A percentile compares a stretch with the other conserved stretches of the same genome.
These are phyloP conservation scores for Beauveria sp. DNA, from an alignment of 2,329 filamentous ascomycete species.

Conservation along the genomic window DNA sequence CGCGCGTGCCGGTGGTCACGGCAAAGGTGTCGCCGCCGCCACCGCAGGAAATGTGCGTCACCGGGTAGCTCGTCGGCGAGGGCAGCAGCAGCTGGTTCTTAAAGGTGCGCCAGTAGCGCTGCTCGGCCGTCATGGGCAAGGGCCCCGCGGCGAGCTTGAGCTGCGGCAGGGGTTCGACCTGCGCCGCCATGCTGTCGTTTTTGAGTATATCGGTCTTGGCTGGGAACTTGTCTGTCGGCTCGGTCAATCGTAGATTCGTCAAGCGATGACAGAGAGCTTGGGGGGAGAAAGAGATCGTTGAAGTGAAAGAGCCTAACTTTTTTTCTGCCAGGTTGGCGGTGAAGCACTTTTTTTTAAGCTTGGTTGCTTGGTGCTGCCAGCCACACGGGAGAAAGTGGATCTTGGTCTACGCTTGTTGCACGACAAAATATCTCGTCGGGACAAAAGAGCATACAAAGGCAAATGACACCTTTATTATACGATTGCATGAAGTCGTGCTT, in stretches of 20 bases:
- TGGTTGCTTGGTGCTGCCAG: neutral
- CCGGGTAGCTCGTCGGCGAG: conserved; percentile 79
- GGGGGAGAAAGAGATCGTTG: neutral
- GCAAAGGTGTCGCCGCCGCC: conserved; percentile 60
- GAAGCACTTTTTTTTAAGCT: neutral
- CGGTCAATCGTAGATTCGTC: neutral
- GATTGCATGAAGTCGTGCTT: neutral
- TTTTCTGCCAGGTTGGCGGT: conserved; percentile 17
- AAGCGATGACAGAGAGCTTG: neutral
- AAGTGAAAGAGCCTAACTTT: conserved; percentile 17
- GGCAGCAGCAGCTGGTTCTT: conserved; percentile 84
- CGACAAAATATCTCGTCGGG: no score
- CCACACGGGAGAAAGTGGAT: neutral
- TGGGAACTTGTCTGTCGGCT: neutral
- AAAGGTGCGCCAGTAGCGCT: conserved; percentile 94
- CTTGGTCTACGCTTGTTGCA: neutral
- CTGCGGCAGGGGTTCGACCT: conserved; percentile 71
- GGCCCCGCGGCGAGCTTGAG: conserved; percentile 79
- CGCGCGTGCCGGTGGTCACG: conserved; percentile 85
- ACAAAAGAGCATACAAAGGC: neutral
- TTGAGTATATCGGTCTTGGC: neutral
- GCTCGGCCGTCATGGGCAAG: conserved; percentile 78
- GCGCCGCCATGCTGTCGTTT: conserved; percentile 63
- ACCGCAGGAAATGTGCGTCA: conserved; percentile 80
- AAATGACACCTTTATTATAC: neutral